Evolutionary conservation across 306 rosid genomes (phyloP), one percentile per base, ranked within the genome.

Genomic region (Macrotyloma uniflorum): DNA sequence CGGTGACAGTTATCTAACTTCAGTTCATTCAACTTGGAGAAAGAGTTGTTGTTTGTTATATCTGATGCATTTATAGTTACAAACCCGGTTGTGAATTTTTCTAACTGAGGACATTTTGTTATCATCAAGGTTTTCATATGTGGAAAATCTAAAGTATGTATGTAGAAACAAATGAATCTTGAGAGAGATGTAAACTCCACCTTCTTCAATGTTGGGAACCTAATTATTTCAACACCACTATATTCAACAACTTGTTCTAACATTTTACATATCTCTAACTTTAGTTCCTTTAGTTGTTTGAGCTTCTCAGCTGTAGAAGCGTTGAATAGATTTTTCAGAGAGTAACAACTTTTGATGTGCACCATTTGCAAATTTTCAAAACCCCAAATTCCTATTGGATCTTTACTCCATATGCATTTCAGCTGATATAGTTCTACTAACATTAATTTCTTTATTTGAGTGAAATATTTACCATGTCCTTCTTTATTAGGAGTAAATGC

Each of bases 171-270:
- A 1, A 6, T 28, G 5, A 74, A 24, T 0, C 14, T n/a, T 58
- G 79, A 18, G 45, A 74, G 79, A 38, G 9, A 14, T 33, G 2
- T 14, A 7, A 74, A 67, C 42, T 15, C 79, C 22, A 74, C 42
- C 22, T 61, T 61, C 12, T 20, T 61, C 2, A 61, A 1, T 26
- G 36, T 0, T 2, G 13, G 22, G 67, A 30, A 61, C 12, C 7
- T 16, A 58, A 23, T 18, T 6, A 4, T 18, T 50, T 0, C 1
- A n/a, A 5, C 16, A 20, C 0, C 5, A 14, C 7, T 19, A 13
- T 3, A 15, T 3, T 4, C 0, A 46, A 49, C 3, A 2, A 51
- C 58, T 19, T 8, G 0, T 0, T 19, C 0, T 19, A 51, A 51
- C 10, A 0, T 12, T 8, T 13, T 0, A 58, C 62, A 58, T 58